Evolutionary conservation across 2,329 filamentous ascomycete genomes (phyloP).

Genomic region (Cladophialophora exuberans): DNA sequence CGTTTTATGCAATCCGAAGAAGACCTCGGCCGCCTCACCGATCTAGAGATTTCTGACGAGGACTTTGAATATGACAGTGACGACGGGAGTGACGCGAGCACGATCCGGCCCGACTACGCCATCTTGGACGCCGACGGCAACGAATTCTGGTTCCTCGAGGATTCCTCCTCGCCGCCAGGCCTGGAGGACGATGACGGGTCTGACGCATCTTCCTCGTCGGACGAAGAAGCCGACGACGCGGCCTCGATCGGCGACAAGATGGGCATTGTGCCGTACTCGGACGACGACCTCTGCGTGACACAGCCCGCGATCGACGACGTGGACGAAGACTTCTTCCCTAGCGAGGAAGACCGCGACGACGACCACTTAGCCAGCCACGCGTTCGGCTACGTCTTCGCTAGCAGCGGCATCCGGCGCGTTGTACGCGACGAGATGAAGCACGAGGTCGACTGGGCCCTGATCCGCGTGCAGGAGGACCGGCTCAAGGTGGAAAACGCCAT

Average conservation of each 20-base stretch:
- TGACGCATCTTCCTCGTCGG: conserved; percentile 44
- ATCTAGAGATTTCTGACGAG: conserved; percentile 57
- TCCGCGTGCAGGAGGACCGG: conserved; percentile 74
- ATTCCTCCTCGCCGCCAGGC: conserved; percentile 41
- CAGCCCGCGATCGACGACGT: conserved; percentile 91
- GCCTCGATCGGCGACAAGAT: conserved; percentile 69
- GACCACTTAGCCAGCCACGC: conserved; percentile 82
- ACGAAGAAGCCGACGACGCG: conserved; percentile 48
- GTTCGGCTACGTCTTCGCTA: conserved; percentile 83
- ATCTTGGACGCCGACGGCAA: conserved; percentile 44
- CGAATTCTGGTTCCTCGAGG: conserved; percentile 51
- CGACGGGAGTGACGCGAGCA: conserved; percentile 30
- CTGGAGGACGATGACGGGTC: conserved; percentile 54
- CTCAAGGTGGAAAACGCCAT: conserved; percentile 74
- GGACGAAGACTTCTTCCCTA: conserved; percentile 77
- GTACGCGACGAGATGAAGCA: conserved; percentile 73
- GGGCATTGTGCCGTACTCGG: conserved; percentile 42
- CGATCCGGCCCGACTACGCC: conserved; percentile 37
- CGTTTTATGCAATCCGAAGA: conserved; percentile 44
- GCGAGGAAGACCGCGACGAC: conserved; percentile 71
- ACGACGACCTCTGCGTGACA: conserved; percentile 82
- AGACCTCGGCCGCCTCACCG: conserved; percentile 43
- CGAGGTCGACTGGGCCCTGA: conserved; percentile 94
- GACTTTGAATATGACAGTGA: conserved; percentile 39
- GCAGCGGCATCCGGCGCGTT: conserved; percentile 82